Evolutionary conservation across 306 rosid species (phyloP), one percentile per base, ranked within the genome.

Genomic region (Styphnolobium japonicum): DNA sequence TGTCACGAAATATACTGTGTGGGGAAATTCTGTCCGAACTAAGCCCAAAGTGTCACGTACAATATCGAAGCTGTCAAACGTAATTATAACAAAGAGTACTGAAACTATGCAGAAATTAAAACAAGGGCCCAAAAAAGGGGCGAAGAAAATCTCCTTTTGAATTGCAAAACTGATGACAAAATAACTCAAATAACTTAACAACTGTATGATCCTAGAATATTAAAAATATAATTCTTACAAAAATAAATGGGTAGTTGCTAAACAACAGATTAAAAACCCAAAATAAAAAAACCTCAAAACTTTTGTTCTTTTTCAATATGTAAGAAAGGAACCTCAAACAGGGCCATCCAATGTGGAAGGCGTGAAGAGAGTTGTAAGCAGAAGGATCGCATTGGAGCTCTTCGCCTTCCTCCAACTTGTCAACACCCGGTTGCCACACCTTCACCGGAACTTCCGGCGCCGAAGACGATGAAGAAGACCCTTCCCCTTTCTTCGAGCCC

Each of bases 341-440:
- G 48, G 98, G 98, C 97, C 97, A 95, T 22, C 96, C 96, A 68
- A 90, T 86, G 65, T 88, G 94, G 82, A 95, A 95, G 49, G 86
- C 98, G 22, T 93, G 99, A 71, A 93, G 99, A 79, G 96, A 89
- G 18, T 93, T 91, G 83, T 95, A 95, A 19, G 98, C 98, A 61
- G 99, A 88, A 37, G 90, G 92, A 12, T 95, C 98, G 70, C 99
- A 95, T 76, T 93, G 97, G 21, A 95, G 99, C 93, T 95, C 98
- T 82, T 95, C 99, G 11, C 87, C 98, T 82, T 95, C 99, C 85
- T 92, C 99, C 84, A 92, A 76, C 78, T 90, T 89, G 77, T 95
- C 98, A 75, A 95, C 98, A 4, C 98, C 99, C 1, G 99, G 99
- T 75, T 90, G 97, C 98, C 98, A 95, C 34, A 95, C 98, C 82